These are phyloP conservation scores for Lactifluus hygrophoroides DNA, from an alignment of 768 basidiomycete genomes.

Conservation along the genomic window DNA sequence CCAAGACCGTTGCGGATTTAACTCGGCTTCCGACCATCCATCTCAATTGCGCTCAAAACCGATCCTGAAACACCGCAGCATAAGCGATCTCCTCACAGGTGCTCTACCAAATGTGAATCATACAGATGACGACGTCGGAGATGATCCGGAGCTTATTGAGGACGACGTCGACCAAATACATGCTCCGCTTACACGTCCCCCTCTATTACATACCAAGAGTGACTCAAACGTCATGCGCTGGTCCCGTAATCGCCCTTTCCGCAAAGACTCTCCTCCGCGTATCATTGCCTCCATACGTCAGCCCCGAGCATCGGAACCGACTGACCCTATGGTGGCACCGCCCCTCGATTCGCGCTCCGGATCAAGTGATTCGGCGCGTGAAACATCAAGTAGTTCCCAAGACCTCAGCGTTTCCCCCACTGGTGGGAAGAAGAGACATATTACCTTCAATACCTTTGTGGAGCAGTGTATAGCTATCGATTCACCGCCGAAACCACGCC, in stretches of 20 bases:
- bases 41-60: conserved; percentile 51
- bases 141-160: conserved; percentile 3
- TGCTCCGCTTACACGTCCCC: conserved; percentile 36
- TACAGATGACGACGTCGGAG: conserved; percentile 40
- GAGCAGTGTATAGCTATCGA: conserved; percentile 93
- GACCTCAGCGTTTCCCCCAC: conserved; percentile 25
- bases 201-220: conserved; percentile 75
- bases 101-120: conserved; percentile 56
- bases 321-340: conserved; percentile 18
- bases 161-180: conserved; percentile 5
- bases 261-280: conserved; percentile 68
- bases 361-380: conserved; percentile 25
- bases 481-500: conserved; percentile 41
- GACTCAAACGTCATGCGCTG: conserved; percentile 68
- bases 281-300: conserved; percentile 29
- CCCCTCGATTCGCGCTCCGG: conserved; percentile 16
- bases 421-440: conserved; percentile 68
- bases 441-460: conserved; percentile 96
- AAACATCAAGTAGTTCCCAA: conserved; percentile 27
- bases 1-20: conserved; percentile 47
- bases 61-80: conserved; percentile 92
- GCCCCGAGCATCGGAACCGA: conserved; percentile 15
- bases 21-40: conserved; percentile 19
- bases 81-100: conserved; percentile 79
- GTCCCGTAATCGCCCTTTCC: conserved; percentile 33